Conservation (phyloP, 768 basidiomycete species). For the Lyophyllum semitale region DNA sequence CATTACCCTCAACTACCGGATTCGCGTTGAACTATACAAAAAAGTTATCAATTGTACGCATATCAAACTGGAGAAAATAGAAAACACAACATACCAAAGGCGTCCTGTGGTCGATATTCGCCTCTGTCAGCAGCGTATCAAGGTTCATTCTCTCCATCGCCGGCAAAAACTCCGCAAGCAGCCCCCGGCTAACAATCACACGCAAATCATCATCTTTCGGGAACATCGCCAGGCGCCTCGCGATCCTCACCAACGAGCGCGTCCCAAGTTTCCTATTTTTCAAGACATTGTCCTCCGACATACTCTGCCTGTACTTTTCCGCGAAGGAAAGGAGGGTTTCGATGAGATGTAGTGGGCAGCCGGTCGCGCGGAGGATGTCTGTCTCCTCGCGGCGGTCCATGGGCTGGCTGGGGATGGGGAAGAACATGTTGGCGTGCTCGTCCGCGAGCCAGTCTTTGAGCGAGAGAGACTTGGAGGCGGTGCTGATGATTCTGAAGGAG, state of each 20-base stretch:
- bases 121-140: slow-evolving; percentile 51
- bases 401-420: slow-evolving; percentile 58
- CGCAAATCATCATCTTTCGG: slow-evolving; percentile 48
- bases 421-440: slow-evolving; percentile 74
- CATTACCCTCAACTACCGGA: slow-evolving; percentile 37
- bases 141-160: slow-evolving; percentile 58
- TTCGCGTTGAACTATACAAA: slow-evolving; percentile 48
- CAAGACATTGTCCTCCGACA: slow-evolving; percentile 56
- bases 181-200: slow-evolving; percentile 45
- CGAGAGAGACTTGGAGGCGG: slow-evolving; percentile 63
- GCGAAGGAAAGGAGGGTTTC: slow-evolving; percentile 53
- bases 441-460: slow-evolving; percentile 70
- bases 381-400: slow-evolving; percentile 58
- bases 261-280: slow-evolving; percentile 69
- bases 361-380: slow-evolving; percentile 48
- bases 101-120: slow-evolving; percentile 42
- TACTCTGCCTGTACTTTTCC: slow-evolving; percentile 55
- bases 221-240: slow-evolving; percentile 47
- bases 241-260: slow-evolving; percentile 56
- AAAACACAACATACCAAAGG: slow-evolving; percentile 37
- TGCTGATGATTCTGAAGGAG: slow-evolving; percentile 62
- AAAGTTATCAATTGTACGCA: slow-evolving; percentile 5
- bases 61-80: background rate
- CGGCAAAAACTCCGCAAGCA: slow-evolving; percentile 64
- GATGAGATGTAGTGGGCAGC: slow-evolving; percentile 41